These are phyloP conservation scores for Striga hermonthica DNA, from an alignment of 305 asterid species.

Conservation along the genomic window DNA sequence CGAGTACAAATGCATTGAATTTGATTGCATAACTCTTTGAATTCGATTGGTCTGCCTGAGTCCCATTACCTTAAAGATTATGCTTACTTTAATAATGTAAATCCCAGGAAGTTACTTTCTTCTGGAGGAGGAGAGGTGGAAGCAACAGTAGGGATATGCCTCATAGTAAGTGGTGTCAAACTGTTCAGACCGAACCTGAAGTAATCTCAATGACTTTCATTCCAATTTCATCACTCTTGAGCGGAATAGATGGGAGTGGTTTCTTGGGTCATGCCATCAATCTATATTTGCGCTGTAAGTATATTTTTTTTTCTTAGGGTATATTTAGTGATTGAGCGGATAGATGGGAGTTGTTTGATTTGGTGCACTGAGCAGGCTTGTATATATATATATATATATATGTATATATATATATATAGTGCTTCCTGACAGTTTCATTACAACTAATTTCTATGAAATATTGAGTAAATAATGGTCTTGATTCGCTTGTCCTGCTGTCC, in stretches of 20 bases:
- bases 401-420: too few relatives aligned
- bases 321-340: background rate
- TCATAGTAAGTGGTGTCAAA: constrained; percentile 70
- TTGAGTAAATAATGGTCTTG: constrained; percentile 16
- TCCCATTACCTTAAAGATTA: constrained; percentile 12
- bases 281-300: constrained; percentile 79
- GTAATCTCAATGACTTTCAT: constrained; percentile 70
- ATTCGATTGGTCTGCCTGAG: background rate
- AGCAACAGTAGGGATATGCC: constrained; percentile 48
- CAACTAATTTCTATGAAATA: constrained; percentile 18
- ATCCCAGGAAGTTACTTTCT: constrained; percentile 64
- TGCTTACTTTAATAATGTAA: constrained; percentile 23
- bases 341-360: background rate
- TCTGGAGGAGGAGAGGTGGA: constrained; percentile 80
- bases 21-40: constrained; percentile 8
- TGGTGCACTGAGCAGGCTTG: background rate
- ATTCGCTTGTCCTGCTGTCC: background rate
- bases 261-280: constrained; percentile 80
- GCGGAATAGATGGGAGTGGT: constrained; percentile 80
- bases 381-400: too few relatives aligned
- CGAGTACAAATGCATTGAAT: constrained; percentile 11
- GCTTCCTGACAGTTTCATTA: constrained; percentile 22
- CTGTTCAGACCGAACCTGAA: constrained; percentile 80
- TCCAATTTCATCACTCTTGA: constrained; percentile 78
- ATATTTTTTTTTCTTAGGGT: constrained; percentile 11